Evolutionary conservation across 164 flowering plant species (phyloP).

Genomic region (Chimonanthus salicifolius): DNA sequence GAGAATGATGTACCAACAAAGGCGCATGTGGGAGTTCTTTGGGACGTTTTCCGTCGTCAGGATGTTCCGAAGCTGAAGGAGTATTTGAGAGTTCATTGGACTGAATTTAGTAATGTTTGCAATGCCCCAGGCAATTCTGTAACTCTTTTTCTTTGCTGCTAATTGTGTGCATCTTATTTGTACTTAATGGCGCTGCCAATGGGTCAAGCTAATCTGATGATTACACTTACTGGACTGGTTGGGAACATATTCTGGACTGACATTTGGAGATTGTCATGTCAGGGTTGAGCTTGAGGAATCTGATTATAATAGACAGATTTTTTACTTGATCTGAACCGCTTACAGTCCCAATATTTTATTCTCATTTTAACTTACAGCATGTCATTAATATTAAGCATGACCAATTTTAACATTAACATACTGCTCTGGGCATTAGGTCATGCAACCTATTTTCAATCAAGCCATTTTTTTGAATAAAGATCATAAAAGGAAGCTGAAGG

Average conservation of each 20-base stretch:
- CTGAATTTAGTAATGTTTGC: conserved; percentile 35
- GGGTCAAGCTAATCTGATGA: not conserved
- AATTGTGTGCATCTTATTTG: not conserved
- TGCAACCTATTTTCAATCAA: conserved; percentile 43
- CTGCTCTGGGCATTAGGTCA: conserved; percentile 36
- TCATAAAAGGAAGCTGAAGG: conserved; percentile 65
- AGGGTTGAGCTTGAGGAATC: not conserved
- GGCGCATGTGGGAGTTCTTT: conserved; percentile 47
- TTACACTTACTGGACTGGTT: not conserved
- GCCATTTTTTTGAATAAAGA: conserved; percentile 41
- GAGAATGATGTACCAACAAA: conserved; percentile 17
- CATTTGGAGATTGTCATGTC: not conserved
- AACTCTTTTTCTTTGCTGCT: conserved; percentile 6
- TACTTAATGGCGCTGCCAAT: not conserved
- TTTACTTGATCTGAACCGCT: not conserved
- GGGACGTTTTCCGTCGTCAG: conserved; percentile 85
- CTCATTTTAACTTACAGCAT: not conserved
- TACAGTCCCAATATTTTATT: not conserved
- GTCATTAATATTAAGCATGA: not conserved
- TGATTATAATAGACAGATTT: not conserved
- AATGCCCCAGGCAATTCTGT: conserved; percentile 28
- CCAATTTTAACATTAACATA: not conserved
- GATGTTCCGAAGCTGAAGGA: conserved; percentile 73
- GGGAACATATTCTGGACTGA: not conserved
- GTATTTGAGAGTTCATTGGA: conserved; percentile 48